These are phyloP conservation scores for Withania somnifera DNA, from an alignment of 305 asterid genomes.

Conservation along the genomic window DNA sequence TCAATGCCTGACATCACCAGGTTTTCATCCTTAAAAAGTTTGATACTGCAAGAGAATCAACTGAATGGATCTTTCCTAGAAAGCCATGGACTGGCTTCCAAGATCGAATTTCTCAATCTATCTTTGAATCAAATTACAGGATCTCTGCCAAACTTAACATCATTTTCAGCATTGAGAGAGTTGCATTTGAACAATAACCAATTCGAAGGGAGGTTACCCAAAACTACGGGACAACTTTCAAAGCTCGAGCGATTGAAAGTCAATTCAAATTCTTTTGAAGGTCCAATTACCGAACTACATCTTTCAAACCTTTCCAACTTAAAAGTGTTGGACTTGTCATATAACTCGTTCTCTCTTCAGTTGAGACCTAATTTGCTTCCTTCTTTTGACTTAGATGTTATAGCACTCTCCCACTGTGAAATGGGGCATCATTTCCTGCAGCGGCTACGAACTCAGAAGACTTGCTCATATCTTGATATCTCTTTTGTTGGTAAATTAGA, in stretches of 20 bases:
- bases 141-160: conserved; percentile 8
- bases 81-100: too few relatives aligned
- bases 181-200: not conserved
- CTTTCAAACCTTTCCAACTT: conserved; percentile 5
- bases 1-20: too few relatives aligned
- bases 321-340: conserved; percentile 7
- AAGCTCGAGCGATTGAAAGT: conserved; percentile 1
- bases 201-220: conserved; percentile 8
- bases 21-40: too few relatives aligned
- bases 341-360: conserved; percentile 7
- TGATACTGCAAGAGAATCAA: too few relatives aligned
- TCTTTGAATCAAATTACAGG: not conserved
- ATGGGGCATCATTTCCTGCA: conserved; percentile 19
- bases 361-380: conserved; percentile 15
- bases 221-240: conserved; percentile 6
- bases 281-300: conserved; percentile 11
- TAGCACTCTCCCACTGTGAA: conserved; percentile 9
- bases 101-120: not conserved
- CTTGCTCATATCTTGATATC: conserved; percentile 9
- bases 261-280: conserved; percentile 8
- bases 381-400: conserved; percentile 4
- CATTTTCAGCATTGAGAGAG: conserved; percentile 3
- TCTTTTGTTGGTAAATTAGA: conserved; percentile 13
- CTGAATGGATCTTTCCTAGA: too few relatives aligned
- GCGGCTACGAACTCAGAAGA: conserved; percentile 18